Percentiles rank a stretch among this genome's conserved stretches.
Evolutionary conservation across 768 basidiomycete genomes (phyloP).

Genomic region (Saitozyma podzolica): DNA sequence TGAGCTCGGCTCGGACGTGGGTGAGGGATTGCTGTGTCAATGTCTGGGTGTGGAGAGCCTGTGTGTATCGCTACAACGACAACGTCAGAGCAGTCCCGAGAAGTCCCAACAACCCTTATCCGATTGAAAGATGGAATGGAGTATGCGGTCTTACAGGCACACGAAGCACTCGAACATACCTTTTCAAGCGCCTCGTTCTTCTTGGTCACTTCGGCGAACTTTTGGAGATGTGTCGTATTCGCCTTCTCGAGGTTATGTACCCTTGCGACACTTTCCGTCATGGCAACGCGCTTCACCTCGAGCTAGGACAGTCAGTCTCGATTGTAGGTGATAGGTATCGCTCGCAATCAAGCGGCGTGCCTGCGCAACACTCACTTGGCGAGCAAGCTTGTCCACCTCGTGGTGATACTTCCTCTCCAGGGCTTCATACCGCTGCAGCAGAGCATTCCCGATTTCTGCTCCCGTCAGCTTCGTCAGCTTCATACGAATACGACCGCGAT

Average conservation of each 20-base stretch:
- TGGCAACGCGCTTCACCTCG: conserved; percentile 36
- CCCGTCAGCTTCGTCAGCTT: not conserved
- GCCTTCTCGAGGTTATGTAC: conserved; percentile 43
- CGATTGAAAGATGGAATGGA: no score
- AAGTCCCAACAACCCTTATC: no score
- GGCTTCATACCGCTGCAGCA: conserved; percentile 81
- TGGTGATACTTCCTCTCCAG: conserved; percentile 36
- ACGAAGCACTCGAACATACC: no score
- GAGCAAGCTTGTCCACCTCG: conserved; percentile 36
- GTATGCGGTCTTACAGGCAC: no score
- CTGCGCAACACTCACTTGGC: conserved; percentile 28
- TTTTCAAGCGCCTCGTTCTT: conserved; percentile 49
- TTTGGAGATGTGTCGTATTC: conserved; percentile 37
- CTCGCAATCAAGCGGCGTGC: not conserved
- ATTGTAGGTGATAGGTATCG: no score
- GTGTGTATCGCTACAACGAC: conserved; percentile 41
- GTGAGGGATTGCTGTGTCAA: conserved; percentile 50
- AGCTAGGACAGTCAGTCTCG: conserved; percentile 15
- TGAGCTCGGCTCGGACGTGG: conserved; percentile 48
- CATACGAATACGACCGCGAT: no score
- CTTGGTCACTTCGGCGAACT: conserved; percentile 39
- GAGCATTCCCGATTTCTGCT: conserved; percentile 83
- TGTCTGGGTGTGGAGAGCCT: conserved; percentile 48
- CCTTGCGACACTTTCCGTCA: conserved; percentile 29
- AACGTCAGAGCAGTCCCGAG: no score